phyloP scores from a whole-genome alignment of 2,329 filamentous ascomycete species.

The Torrubiella hemipterigena region DNA sequence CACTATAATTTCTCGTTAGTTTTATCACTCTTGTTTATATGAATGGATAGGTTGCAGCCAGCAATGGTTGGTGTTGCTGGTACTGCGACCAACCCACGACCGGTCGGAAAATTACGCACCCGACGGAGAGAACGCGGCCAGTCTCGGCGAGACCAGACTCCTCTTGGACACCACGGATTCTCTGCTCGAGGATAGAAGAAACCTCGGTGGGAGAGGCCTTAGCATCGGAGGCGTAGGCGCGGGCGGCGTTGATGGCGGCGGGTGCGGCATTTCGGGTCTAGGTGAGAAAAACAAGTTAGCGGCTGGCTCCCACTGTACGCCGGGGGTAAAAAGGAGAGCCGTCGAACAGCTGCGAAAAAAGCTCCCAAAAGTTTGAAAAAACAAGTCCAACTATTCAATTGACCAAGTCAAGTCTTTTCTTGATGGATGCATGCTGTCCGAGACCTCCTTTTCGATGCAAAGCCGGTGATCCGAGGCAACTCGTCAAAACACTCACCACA shows the following conservation, averaged over 20 bases:
- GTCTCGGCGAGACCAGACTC: conserved; percentile 95
- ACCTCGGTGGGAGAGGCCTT: conserved; percentile 97
- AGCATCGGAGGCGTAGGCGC: conserved; percentile 83
- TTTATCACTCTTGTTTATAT: too few species aligned
- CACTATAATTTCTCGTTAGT: conserved; percentile 48
- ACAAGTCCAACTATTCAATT: conserved; percentile 19
- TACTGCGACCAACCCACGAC: not conserved
- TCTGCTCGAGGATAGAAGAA: conserved; percentile 97
- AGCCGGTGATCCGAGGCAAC: conserved; percentile 24
- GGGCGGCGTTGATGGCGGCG: conserved; percentile 60
- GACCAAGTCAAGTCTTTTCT: conserved; percentile 17
- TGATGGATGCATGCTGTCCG: conserved; percentile 19
- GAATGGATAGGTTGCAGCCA: too few species aligned
- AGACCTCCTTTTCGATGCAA: conserved; percentile 32
- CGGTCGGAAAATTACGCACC: conserved; percentile 52
- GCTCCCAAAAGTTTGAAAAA: conserved; percentile 21
- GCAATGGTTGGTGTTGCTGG: too few species aligned
- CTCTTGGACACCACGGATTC: conserved; percentile 97
- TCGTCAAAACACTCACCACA: conserved; percentile 66
- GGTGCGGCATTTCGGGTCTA: conserved; percentile 82
- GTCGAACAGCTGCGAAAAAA: conserved; percentile 16
- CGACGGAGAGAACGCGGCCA: conserved; percentile 94
- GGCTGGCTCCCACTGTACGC: too few species aligned
- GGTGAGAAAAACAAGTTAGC: conserved; percentile 41
- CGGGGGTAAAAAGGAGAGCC: conserved; percentile 23